Evolutionary conservation across 148 eudicot species (phyloP), one percentile per base, ranked within the genome.

Genomic region (Amaranthus cruentus): DNA sequence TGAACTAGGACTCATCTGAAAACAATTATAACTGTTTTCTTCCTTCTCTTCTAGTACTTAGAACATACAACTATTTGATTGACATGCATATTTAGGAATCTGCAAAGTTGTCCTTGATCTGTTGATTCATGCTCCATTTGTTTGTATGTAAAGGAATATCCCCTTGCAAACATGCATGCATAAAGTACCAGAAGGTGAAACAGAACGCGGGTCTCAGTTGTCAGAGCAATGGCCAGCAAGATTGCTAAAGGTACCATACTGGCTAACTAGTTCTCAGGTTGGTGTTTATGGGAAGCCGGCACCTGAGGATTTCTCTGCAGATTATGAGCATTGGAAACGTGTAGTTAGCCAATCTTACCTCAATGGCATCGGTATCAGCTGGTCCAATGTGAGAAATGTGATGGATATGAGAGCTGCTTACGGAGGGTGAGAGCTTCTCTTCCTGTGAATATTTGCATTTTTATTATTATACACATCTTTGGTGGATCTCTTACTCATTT

Each of bases 221-320:
- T 91, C 97, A 13, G 87, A 83, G 80, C 76, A 82, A 68, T 89
- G 93, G 93, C 81, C 93, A 15, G 71, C 68, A 46, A 86, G 93
- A 69, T 67, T 91, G 77, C 81, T 81, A 73, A 85, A 79, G 52
- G 44, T 78, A 74, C 97, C 97, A 70, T 83, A 84, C 78, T 87
- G 93, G 89, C 67, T 89, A 69, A 75, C 84, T 52, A 87, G 87
- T 68, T 77, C 89, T 13, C 80, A 85, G 59, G 80, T 74, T 62
- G 96, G 96, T 81, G 92, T 88, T 71, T 90, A 90, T 75, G 96
- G 96, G 57, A 88, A 85, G 83, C 72, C 93, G 59, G 96, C 91
- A 7, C 91, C 89, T 13, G 89, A 87, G 60, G 91, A 88, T 78
- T 91, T 91, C 80, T 72, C 78, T 62, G 82, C 83, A 7, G 97